Conservation (phyloP, 306 rosid species). For the Vachellia pachyceras region DNA sequence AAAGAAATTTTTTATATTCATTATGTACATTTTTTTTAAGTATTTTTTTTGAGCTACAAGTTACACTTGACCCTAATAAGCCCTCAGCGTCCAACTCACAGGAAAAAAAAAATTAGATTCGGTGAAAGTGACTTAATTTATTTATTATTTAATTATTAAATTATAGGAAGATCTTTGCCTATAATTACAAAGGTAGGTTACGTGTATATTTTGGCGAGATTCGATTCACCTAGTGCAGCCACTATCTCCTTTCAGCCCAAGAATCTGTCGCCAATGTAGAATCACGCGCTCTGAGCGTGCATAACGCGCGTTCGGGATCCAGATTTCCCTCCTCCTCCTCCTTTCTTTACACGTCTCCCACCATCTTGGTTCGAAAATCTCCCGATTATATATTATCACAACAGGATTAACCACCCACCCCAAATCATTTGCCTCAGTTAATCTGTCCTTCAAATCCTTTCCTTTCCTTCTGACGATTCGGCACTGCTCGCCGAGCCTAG, state of each 20-base stretch:
- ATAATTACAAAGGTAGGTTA: not conserved
- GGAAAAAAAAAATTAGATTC: not conserved
- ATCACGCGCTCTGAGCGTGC: not conserved
- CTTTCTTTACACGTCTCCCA: not conserved
- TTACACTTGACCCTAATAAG: no score
- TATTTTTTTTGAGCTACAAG: no score
- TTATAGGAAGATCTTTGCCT: not conserved
- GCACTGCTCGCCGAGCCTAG: not conserved
- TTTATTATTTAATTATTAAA: not conserved
- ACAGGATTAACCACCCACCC: constrained; percentile 30
- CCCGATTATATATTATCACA: not conserved
- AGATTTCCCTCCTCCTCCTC: not conserved
- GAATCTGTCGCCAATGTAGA: not conserved
- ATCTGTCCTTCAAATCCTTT: constrained; percentile 7
- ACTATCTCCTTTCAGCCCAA: not conserved
- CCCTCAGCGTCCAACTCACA: no score
- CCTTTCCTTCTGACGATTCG: not conserved
- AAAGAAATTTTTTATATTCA: no score
- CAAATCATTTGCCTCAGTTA: not conserved
- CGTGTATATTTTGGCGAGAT: not conserved
- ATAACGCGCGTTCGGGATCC: not conserved
- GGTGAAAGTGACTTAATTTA: not conserved
- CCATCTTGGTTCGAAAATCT: constrained; percentile 32
- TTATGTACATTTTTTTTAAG: no score
- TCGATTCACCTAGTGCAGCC: not conserved